Evolutionary conservation across 139 green algal genomes (phyloP), one percentile per base, ranked within the genome.

Genomic region (Chlamydomonas schloesseri): DNA sequence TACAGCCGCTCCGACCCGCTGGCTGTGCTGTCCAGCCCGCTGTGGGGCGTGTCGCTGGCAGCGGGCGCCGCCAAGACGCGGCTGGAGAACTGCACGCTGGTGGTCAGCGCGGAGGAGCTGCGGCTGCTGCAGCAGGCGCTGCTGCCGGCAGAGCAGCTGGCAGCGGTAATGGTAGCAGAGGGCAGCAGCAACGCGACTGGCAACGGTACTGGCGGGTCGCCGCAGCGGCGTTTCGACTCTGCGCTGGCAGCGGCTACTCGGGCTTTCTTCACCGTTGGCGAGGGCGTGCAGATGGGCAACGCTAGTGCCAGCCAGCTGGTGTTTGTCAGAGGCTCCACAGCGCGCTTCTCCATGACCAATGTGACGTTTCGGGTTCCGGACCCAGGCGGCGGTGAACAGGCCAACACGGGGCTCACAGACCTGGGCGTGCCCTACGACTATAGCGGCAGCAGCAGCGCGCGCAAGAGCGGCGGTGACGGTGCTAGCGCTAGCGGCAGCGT

Each of bases 31-130:
- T 55, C n/a, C 8, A 71, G 53, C 55, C 81, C 69, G 69, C 69
- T 87, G 33, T 87, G 81, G 81, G 81, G 69, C 42, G 26, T 87
- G 50, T 37, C 50, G 26, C 68, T 58, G 33, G 24, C 34, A 3
- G 33, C 34, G 17, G 18, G 23, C 33, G 29, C 9, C 50, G 21
- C 11, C 33, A 60, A 9, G 9, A 21, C 65, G 10, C 20, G 2
- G 47, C 50, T 86, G 2, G 26, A 58, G 1, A 78, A 78, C 34
- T 37, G n/a, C 68, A 79, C 68, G 31, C 21, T 86, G 67, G 50
- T 86, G 50, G 50, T 86, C 26, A 46, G 65, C 18, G 31, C 6
- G 14, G 46, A 42, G 9, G 79, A 85, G 64, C 65, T 85, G 18
- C 5, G 23, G 65, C 31, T 76, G 47, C 47, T 85, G 47, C 79